Percentiles rank a stretch among this genome's conserved stretches.
Conservation (phyloP, 768 basidiomycete species). For the Polyporus arcularius region DNA sequence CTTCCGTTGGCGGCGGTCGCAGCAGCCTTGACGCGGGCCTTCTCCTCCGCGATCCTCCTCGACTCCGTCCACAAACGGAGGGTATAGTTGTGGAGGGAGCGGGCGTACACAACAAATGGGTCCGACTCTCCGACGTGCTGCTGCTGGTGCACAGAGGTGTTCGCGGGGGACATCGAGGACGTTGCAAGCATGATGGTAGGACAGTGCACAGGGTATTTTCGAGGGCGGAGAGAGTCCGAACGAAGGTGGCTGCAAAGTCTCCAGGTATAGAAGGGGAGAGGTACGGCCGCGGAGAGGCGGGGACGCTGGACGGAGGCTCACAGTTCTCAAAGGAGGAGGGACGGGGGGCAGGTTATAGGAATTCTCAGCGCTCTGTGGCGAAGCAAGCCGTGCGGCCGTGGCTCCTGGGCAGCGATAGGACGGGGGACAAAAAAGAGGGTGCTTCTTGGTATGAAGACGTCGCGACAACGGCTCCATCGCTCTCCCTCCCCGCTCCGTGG, state of each 20-base stretch:
- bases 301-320: not conserved
- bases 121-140: constrained; percentile 19
- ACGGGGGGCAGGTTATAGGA: constrained; percentile 6
- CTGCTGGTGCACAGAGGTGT: not conserved
- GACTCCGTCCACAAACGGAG: constrained; percentile 69
- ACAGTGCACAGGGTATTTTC: not conserved
- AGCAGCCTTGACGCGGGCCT: constrained; percentile 23
- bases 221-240: not conserved
- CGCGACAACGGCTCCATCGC: constrained; percentile 19
- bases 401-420: constrained; percentile 3
- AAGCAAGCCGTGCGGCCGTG: constrained; percentile 14
- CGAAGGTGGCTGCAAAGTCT: not conserved
- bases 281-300: not conserved
- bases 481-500: constrained; percentile 9
- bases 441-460: constrained; percentile 19
- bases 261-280: not conserved
- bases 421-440: constrained; percentile 20
- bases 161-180: not conserved
- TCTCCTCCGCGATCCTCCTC: constrained; percentile 56
- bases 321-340: not conserved
- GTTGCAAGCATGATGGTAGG: constrained; percentile 15
- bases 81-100: constrained; percentile 67
- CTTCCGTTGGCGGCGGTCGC: constrained; percentile 8
- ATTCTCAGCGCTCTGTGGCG: constrained; percentile 8
- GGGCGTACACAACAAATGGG: constrained; percentile 55